phyloP scores from a whole-genome alignment of 2,329 filamentous ascomycete species.

The Exophiala calicioides region DNA sequence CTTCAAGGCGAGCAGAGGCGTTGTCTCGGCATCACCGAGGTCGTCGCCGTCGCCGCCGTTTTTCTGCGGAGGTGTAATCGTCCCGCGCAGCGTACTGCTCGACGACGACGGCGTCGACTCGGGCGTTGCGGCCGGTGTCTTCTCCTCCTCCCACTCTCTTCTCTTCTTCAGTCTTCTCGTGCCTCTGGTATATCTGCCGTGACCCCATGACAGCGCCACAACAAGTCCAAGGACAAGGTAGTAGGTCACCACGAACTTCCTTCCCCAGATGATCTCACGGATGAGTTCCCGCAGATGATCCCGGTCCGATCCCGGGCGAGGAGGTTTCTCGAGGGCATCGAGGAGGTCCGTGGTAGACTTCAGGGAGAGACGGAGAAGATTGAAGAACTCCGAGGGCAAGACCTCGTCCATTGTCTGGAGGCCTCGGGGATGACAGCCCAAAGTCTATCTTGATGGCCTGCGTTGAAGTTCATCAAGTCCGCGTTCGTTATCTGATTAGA shows the following conservation, averaged over 20 bases:
- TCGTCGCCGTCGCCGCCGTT: neutral
- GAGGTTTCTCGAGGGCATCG: conserved; percentile 14
- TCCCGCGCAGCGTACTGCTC: conserved; percentile 27
- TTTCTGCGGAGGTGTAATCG: conserved; percentile 16
- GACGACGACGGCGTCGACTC: conserved; percentile 23
- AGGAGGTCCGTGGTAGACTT: conserved; percentile 13
- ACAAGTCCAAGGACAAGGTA: conserved; percentile 18
- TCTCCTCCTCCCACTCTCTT: neutral
- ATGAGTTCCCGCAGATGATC: conserved; percentile 25
- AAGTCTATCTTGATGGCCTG: too few species aligned
- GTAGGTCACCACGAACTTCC: conserved; percentile 28
- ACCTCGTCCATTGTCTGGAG: conserved; percentile 13
- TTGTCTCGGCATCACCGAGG: conserved; percentile 4
- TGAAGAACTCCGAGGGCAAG: neutral
- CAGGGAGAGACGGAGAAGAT: conserved; percentile 14
- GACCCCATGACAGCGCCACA: conserved; percentile 6
- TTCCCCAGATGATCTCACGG: conserved; percentile 23
- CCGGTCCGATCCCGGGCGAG: neutral
- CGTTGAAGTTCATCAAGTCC: too few species aligned
- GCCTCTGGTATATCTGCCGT: neutral
- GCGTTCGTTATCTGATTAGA: neutral
- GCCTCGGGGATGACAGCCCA: neutral
- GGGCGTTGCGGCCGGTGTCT: neutral
- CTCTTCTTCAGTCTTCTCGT: conserved; percentile 4
- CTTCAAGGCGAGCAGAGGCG: conserved; percentile 10